Evolutionary conservation across 305 asterid species (phyloP).

Genomic region (Fraxinus platypoda): DNA sequence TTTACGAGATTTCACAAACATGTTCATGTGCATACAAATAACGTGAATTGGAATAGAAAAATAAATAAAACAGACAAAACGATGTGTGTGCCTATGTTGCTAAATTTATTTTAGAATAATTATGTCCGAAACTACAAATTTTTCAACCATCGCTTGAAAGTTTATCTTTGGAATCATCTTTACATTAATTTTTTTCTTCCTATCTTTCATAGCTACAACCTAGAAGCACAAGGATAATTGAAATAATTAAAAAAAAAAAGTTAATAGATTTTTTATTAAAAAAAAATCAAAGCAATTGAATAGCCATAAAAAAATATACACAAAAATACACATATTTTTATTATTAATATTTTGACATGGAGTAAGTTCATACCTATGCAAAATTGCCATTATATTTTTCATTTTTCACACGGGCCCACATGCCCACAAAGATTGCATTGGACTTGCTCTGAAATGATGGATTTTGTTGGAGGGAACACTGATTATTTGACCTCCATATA

Average conservation of each 20-base stretch:
- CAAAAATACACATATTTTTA: not conserved
- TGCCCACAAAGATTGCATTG: slow-evolving; percentile 61
- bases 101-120: no score
- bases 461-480: slow-evolving; percentile 61
- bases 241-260: slow-evolving; percentile 20
- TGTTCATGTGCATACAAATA: no score
- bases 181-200: slow-evolving; percentile 66
- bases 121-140: slow-evolving; percentile 46
- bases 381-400: slow-evolving; percentile 96
- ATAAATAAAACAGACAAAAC: no score
- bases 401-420: slow-evolving; percentile 91
- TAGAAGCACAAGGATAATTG: slow-evolving; percentile 25
- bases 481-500: slow-evolving; percentile 57
- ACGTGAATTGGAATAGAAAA: no score
- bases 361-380: slow-evolving; percentile 55
- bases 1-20: no score
- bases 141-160: slow-evolving; percentile 81
- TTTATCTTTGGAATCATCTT: slow-evolving; percentile 88
- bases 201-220: slow-evolving; percentile 68
- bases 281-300: not conserved
- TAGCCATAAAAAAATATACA: not conserved
- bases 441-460: slow-evolving; percentile 65
- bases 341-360: not conserved
- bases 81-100: no score
- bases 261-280: slow-evolving; percentile 9